These are phyloP conservation scores for Cubamyces lactineus DNA, from an alignment of 768 basidiomycete species.

Conservation along the genomic window DNA sequence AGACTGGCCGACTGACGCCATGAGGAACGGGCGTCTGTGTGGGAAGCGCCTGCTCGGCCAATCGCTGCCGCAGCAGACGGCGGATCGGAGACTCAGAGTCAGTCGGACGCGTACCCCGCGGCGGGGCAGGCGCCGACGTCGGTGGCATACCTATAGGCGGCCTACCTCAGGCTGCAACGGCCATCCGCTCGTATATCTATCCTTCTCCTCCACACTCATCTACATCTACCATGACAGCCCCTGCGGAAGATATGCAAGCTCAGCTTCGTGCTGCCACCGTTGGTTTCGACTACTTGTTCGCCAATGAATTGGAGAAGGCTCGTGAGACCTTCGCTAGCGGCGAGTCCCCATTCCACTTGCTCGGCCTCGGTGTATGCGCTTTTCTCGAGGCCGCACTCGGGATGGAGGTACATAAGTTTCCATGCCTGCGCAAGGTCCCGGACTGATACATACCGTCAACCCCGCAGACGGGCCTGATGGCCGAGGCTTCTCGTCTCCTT, in stretches of 20 bases:
- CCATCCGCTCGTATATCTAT: background rate
- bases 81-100: background rate
- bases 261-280: constrained; percentile 40
- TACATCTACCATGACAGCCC: constrained; percentile 22
- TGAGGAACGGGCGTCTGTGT: too few relatives aligned
- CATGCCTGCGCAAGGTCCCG: background rate
- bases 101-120: background rate
- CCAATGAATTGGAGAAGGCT: constrained; percentile 64
- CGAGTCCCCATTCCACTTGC: constrained; percentile 70
- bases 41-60: too few relatives aligned
- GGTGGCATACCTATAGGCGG: background rate
- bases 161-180: background rate
- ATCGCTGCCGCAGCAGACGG: too few relatives aligned
- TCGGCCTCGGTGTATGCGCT: constrained; percentile 71
- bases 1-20: too few relatives aligned
- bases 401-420: constrained; percentile 61
- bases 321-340: constrained; percentile 49
- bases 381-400: constrained; percentile 80
- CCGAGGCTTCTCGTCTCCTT: constrained; percentile 61
- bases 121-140: background rate
- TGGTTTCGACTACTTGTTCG: constrained; percentile 74
- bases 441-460: background rate
- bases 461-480: constrained; percentile 58
- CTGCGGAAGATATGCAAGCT: constrained; percentile 32
- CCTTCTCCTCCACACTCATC: background rate